Evolutionary conservation across 768 basidiomycete genomes (phyloP).

Genomic region (Lactarius akahatsu): DNA sequence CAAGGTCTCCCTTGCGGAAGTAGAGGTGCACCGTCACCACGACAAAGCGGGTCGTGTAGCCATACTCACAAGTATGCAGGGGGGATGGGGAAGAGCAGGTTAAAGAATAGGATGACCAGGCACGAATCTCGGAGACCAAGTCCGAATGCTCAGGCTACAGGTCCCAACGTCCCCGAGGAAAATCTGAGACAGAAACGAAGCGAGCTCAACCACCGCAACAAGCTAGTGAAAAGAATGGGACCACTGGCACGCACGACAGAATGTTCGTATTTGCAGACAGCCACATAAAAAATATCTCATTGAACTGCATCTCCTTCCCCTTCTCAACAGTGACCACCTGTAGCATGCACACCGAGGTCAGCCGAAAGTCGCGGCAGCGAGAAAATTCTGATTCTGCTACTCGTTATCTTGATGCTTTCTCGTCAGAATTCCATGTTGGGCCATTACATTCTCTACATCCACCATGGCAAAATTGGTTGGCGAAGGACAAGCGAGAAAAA

Average conservation of each 20-base stretch:
- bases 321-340: conserved; percentile 38
- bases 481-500: background rate
- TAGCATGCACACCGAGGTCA: background rate
- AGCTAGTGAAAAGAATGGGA: background rate
- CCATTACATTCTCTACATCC: background rate
- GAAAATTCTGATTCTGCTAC: background rate
- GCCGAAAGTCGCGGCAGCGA: no score
- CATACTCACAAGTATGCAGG: conserved; percentile 46
- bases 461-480: background rate
- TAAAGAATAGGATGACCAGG: no score
- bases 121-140: no score
- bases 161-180: no score
- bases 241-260: conserved; percentile 36
- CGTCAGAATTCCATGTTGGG: background rate
- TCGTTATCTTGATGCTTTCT: background rate
- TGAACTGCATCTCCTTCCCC: conserved; percentile 40
- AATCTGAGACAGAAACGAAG: no score
- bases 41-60: background rate
- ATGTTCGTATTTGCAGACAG: conserved; percentile 43
- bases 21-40: conserved; percentile 46
- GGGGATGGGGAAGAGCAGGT: conserved; percentile 41
- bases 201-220: background rate
- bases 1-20: conserved; percentile 53
- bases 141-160: no score
- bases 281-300: conserved; percentile 45